Evolutionary conservation across 257 asterid genomes (phyloP).

Genomic region (Gentiana straminea): DNA sequence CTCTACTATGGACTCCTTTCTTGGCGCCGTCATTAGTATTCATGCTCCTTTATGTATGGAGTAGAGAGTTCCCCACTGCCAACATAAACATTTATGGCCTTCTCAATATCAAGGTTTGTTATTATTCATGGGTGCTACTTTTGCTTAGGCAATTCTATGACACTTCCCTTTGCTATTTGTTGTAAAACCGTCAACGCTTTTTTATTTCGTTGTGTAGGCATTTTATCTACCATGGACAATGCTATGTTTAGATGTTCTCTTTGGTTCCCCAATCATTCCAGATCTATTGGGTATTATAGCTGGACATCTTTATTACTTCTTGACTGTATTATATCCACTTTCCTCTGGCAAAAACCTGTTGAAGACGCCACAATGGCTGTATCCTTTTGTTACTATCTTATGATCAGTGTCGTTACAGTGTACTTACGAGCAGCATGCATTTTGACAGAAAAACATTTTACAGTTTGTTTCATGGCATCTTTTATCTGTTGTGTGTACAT

Average conservation of each 20-base stretch:
- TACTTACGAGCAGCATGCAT: neutral
- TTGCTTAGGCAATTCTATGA: neutral
- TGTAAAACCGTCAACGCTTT: conserved; percentile 3
- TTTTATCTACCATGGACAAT: conserved; percentile 99
- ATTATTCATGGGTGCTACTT: conserved; percentile 1
- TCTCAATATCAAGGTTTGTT: conserved; percentile 66
- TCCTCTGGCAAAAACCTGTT: conserved; percentile 71
- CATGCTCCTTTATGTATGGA: conserved; percentile 97
- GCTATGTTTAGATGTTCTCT: conserved; percentile 81
- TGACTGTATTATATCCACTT: conserved; percentile 87
- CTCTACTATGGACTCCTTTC: conserved; percentile 55
- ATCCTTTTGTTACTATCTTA: conserved; percentile 41
- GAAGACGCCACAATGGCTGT: conserved; percentile 71
- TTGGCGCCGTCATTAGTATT: conserved; percentile 80
- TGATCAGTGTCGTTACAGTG: neutral
- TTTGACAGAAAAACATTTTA: too few relatives aligned
- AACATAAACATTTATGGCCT: conserved; percentile 80
- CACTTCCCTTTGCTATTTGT: neutral
- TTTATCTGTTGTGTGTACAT: neutral
- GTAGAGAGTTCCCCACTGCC: conserved; percentile 91
- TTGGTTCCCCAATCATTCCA: conserved; percentile 68
- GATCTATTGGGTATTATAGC: conserved; percentile 81
- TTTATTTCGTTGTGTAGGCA: conserved; percentile 40
- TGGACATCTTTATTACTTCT: conserved; percentile 88
- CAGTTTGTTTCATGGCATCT: too few relatives aligned